Conservation (phyloP, 2,329 filamentous ascomycete species). For the Fusarium sulawesiense region DNA sequence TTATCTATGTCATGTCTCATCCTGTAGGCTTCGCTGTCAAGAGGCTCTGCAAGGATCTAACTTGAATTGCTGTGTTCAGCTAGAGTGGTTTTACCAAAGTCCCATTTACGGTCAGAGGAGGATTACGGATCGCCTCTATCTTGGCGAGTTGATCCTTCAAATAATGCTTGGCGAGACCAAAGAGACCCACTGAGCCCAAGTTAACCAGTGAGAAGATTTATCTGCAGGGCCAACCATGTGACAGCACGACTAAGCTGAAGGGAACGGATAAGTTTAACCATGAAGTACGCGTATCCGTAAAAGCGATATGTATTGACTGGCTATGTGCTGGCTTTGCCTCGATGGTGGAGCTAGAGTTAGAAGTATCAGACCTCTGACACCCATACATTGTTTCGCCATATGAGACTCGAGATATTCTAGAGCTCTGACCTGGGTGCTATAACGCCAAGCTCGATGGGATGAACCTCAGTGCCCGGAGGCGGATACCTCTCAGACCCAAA, state of each 20-base stretch:
- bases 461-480: neutral
- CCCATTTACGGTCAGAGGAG: neutral
- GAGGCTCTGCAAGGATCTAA: neutral
- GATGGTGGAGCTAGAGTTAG: too few relatives aligned
- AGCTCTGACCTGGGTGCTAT: too few relatives aligned
- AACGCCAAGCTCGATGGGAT: too few relatives aligned
- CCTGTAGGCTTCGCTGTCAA: neutral
- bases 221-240: too few relatives aligned
- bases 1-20: neutral
- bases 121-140: neutral
- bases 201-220: neutral
- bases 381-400: too few relatives aligned
- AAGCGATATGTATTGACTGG: neutral
- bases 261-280: neutral
- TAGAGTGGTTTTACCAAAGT: neutral
- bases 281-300: too few relatives aligned
- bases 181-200: neutral
- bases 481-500: too few relatives aligned
- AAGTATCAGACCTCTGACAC: too few relatives aligned
- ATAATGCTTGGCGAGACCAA: neutral
- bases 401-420: too few relatives aligned
- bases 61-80: neutral
- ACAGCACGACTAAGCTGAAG: neutral
- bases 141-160: neutral
- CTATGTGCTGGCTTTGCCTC: too few relatives aligned